phyloP scores from a whole-genome alignment of 352 stramenopile genomes.

The Globisporangium mamillatum region DNA sequence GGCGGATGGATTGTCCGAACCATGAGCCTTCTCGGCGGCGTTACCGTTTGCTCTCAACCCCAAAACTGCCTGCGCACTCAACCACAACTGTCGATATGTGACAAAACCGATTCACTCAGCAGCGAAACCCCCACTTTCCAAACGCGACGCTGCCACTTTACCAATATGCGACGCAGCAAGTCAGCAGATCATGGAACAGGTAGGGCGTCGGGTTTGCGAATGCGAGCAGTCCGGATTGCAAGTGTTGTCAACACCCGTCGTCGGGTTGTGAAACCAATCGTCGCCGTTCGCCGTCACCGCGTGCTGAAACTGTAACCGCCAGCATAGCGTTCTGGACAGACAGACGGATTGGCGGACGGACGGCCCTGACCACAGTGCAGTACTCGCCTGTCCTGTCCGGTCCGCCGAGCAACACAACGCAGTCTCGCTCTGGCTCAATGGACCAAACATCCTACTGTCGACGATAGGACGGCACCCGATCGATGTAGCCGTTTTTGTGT shows the following conservation, averaged over 20 bases:
- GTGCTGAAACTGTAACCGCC: background rate
- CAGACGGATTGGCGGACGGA: background rate
- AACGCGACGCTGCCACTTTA: background rate
- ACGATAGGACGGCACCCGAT: conserved; percentile 9
- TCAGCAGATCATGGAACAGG: background rate
- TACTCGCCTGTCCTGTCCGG: conserved; percentile 1
- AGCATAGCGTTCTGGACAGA: conserved; percentile 9
- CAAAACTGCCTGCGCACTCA: background rate
- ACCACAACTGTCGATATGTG: conserved; percentile 4
- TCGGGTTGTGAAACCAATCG: background rate
- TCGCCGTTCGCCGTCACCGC: background rate
- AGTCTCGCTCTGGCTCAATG: conserved; percentile 10
- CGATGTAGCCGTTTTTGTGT: conserved; percentile 14
- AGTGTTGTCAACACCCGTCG: conserved; percentile 2
- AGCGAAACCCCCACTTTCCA: background rate
- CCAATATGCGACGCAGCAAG: background rate
- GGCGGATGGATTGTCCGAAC: background rate
- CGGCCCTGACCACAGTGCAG: no score
- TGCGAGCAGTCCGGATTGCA: background rate
- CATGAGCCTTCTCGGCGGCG: background rate
- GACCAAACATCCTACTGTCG: background rate
- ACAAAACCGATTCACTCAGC: conserved; percentile 1
- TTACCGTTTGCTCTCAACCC: background rate
- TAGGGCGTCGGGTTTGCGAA: background rate
- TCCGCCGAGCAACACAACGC: background rate